phyloP scores from a whole-genome alignment of 176 grass and related monocot species.

The Poa pratensis region DNA sequence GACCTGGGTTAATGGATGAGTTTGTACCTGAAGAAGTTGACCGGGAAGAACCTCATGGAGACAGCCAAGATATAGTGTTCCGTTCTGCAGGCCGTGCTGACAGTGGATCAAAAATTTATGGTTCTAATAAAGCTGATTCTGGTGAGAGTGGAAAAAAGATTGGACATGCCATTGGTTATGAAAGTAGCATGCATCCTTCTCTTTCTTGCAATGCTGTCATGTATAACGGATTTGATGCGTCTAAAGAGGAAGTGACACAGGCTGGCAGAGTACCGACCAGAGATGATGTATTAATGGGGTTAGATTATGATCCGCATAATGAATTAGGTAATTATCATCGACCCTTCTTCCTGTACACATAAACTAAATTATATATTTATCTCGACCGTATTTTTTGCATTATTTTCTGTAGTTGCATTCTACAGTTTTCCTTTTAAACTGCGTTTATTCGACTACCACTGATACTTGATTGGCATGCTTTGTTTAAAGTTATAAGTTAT shows the following conservation, averaged over 20 bases:
- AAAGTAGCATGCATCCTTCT: conserved; percentile 71
- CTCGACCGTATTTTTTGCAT: conserved; percentile 4
- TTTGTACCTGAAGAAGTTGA: conserved; percentile 79
- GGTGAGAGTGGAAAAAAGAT: conserved; percentile 92
- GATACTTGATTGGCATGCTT: conserved; percentile 28
- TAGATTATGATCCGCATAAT: conserved; percentile 71
- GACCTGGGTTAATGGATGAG: conserved; percentile 84
- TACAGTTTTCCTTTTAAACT: neutral
- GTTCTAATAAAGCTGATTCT: conserved; percentile 87
- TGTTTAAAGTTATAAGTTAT: conserved; percentile 19
- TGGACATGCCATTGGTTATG: conserved; percentile 57
- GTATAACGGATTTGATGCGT: conserved; percentile 60
- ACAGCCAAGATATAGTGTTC: conserved; percentile 93
- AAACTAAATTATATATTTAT: conserved; percentile 18
- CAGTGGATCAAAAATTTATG: conserved; percentile 92
- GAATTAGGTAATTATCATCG: conserved; percentile 58
- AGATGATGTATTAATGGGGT: conserved; percentile 53
- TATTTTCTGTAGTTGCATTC: conserved; percentile 26
- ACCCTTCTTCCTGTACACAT: conserved; percentile 32
- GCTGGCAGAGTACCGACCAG: conserved; percentile 48
- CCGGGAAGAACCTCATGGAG: conserved; percentile 67
- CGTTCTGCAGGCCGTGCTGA: conserved; percentile 78
- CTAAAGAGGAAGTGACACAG: conserved; percentile 90
- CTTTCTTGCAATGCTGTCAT: conserved; percentile 92
- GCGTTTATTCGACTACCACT: neutral